A percentile compares a stretch with the other conserved stretches of the same genome.
Evolutionary conservation across 192 early-diverging fungal genomes (phyloP).

Genomic region (Linnemannia elongata): DNA sequence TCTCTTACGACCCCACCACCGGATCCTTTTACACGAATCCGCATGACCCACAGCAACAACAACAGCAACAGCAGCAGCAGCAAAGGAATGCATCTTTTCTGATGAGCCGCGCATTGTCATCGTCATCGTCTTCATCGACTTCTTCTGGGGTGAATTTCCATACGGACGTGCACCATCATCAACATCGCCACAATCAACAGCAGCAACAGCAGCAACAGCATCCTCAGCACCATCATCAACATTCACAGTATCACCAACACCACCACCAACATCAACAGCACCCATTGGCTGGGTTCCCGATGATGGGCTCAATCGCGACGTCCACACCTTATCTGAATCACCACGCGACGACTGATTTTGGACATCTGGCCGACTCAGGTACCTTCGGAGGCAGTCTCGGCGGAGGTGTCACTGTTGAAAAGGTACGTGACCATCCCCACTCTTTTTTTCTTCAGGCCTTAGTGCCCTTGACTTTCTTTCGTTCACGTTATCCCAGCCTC

Average conservation of each 20-base stretch:
- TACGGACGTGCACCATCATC: not conserved
- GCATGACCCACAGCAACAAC: slow-evolving; percentile 23
- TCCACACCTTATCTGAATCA: slow-evolving; percentile 4
- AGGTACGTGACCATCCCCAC: slow-evolving; percentile 1
- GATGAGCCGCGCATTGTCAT: slow-evolving; percentile 46
- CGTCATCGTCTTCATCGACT: slow-evolving; percentile 39
- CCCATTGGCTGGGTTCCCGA: slow-evolving; percentile 9
- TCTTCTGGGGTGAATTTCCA: slow-evolving; percentile 31
- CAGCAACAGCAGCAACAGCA: not conserved
- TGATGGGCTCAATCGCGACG: not conserved
- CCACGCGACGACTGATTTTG: not conserved
- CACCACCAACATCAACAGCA: slow-evolving; percentile 2
- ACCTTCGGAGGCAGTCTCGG: not conserved
- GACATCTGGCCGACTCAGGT: not conserved
- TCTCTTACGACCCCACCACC: slow-evolving; percentile 23
- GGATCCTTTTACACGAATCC: slow-evolving; percentile 3
- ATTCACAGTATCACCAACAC: not conserved
- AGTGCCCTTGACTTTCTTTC: not conserved
- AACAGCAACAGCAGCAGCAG: slow-evolving; percentile 42
- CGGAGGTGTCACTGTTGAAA: slow-evolving; percentile 1
- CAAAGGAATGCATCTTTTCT: slow-evolving; percentile 22
- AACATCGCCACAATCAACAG: slow-evolving; percentile 14
- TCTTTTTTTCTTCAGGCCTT: not conserved
- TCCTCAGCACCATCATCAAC: slow-evolving; percentile 15
- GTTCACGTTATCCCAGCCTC: not conserved